A percentile compares a stretch with the other conserved stretches of the same genome.
phyloP scores from a whole-genome alignment of 2,329 filamentous ascomycete genomes.

The Penicillium sp. region DNA sequence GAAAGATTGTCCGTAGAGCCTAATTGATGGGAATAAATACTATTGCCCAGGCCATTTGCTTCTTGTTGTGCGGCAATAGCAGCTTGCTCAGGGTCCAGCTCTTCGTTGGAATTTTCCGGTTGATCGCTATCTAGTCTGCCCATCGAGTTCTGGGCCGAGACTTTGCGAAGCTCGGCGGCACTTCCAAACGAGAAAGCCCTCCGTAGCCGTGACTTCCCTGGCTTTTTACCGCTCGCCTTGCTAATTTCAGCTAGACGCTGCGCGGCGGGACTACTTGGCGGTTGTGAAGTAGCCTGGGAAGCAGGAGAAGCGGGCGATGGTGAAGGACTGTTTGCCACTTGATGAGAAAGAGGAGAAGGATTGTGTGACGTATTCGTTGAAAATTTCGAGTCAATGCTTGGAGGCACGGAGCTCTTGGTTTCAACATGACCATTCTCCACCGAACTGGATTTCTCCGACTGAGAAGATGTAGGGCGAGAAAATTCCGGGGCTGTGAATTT shows the following conservation, averaged over 20 bases:
- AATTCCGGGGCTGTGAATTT: conserved; percentile 26
- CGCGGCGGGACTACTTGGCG: conserved; percentile 63
- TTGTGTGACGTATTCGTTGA: conserved; percentile 20
- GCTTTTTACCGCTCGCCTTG: conserved; percentile 71
- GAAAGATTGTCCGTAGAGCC: conserved; percentile 88
- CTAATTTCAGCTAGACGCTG: conserved; percentile 84
- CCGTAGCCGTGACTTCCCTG: conserved; percentile 80
- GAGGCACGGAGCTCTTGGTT: conserved; percentile 14
- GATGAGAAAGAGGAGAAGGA: conserved; percentile 71
- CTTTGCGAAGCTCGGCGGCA: conserved; percentile 80
- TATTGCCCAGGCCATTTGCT: conserved; percentile 83
- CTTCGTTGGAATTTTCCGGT: conserved; percentile 56
- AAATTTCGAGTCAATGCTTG: conserved; percentile 40
- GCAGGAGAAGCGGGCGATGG: conserved; percentile 24
- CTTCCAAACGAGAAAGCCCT: conserved; percentile 96
- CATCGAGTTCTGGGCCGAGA: conserved; percentile 60
- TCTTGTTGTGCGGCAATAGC: conserved; percentile 91
- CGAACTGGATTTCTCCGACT: conserved; percentile 51
- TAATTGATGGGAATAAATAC: conserved; percentile 76
- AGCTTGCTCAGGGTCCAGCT: conserved; percentile 81
- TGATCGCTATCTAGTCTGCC: conserved; percentile 56
- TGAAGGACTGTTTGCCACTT: conserved; percentile 60
- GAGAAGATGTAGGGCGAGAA: conserved; percentile 31
- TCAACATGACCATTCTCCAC: conserved; percentile 58
- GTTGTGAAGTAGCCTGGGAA: background rate